Base-by-base conservation (phyloP, 2,329 filamentous ascomycete species). In the Plenodomus biglobosus region DNA sequence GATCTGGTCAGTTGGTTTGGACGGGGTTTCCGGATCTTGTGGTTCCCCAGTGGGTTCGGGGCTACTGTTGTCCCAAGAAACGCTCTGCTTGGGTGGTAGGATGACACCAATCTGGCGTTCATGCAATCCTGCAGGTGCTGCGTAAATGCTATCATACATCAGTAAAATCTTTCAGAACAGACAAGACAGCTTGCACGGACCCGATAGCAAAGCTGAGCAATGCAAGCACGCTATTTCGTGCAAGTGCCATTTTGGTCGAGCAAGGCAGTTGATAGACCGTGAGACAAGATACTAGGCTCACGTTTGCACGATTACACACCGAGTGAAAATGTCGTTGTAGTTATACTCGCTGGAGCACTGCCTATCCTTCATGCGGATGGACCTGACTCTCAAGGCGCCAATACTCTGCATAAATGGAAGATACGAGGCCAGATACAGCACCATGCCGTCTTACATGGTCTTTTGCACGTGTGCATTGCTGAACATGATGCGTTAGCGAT, bases 401-500 rank as follows among this genome's bases (percentile, higher is more conserved):
- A 43, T 47, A 66, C 62, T 65, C 53, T 66, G 46, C 40, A 21
- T 50, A 68, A 59, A 69, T 69, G 64, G 68, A 66, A 63, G 55
- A 66, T 69, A 68, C 65, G 65, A 61, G 41, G 20, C 38, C 18
- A 41, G 41, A 44, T n/a, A n/a, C 48, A 52, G 45, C 52, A 50
- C 62, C 40, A 35, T 44, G 38, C 50, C 52, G 49, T 61, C 52
- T 49, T 30, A 18, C 44, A 40, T 41, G 36, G 52, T 41, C 43
- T 50, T 40, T 20, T 59, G 55, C 62, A 65, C 53, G 48, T 63
- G 52, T 53, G 38, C 42, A 39, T 50, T 55, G 61, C 53, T 55
- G 38, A 20, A 42, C 44, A 40, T 27, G 41, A 42, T 61, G 57
- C 53, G 46, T 56, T 56, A 53, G 49, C 55, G 48, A 56, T 50